Conservation (phyloP, 768 basidiomycete species). For the Lactarius evosmus region DNA sequence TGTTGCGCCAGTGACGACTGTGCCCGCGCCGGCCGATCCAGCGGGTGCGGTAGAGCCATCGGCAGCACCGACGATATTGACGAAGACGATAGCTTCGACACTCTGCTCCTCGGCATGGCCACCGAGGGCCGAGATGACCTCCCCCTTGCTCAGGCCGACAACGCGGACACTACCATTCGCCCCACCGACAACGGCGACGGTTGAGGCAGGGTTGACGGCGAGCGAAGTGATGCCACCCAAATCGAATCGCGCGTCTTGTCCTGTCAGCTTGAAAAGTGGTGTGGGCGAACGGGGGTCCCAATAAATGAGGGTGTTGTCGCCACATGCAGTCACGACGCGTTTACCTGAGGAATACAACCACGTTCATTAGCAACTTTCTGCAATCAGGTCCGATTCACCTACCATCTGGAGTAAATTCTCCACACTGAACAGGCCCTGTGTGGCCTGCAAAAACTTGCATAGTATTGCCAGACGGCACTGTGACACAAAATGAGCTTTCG, state of each 20-base stretch:
- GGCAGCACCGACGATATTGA: slow-evolving; percentile 64
- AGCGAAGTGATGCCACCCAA: slow-evolving; percentile 84
- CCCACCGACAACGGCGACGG: slow-evolving; percentile 89
- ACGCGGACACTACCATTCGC: slow-evolving; percentile 82
- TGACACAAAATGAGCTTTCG: slow-evolving; percentile 8
- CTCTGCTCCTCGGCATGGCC: slow-evolving; percentile 87
- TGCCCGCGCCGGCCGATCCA: slow-evolving; percentile 51
- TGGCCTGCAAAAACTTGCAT: slow-evolving; percentile 98
- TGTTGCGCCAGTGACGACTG: slow-evolving; percentile 83
- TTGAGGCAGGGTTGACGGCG: slow-evolving; percentile 80
- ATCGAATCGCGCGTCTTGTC: slow-evolving; percentile 68
- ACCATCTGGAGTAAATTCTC: slow-evolving; percentile 92
- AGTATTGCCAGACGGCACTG: slow-evolving; percentile 91
- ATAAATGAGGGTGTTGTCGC: slow-evolving; percentile 74
- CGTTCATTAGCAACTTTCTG: slow-evolving; percentile 2
- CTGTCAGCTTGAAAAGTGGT: slow-evolving; percentile 77
- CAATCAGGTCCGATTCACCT: slow-evolving; percentile 15
- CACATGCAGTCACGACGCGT: slow-evolving; percentile 83
- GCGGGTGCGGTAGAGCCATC: slow-evolving; percentile 48
- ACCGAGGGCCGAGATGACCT: slow-evolving; percentile 70
- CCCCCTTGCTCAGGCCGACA: slow-evolving; percentile 82
- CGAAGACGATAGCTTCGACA: slow-evolving; percentile 81
- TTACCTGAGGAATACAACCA: slow-evolving; percentile 52
- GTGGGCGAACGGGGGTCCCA: slow-evolving; percentile 86
- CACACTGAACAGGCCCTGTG: slow-evolving; percentile 76